Base-by-base conservation (phyloP, 345 rosid genomes). In the Clarkia xantiana region DNA sequence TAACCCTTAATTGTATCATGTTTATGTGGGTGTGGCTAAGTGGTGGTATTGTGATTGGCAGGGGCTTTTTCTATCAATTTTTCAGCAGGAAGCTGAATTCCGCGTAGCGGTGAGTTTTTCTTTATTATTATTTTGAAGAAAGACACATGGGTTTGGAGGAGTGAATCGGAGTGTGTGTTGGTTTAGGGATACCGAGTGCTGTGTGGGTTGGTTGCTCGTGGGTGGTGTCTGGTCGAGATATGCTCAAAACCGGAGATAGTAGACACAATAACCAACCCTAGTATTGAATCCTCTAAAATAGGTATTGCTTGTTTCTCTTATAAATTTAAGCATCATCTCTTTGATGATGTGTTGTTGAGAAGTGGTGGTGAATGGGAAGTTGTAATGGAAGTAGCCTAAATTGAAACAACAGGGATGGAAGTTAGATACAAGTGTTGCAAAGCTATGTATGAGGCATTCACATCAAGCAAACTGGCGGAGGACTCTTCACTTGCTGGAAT, bases 141-240 rank as follows among this genome's bases (percentile, higher is more conserved):
- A n/a, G n/a, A n/a, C n/a, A n/a, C n/a, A n/a, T n/a, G n/a, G n/a
- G n/a, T n/a, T n/a, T n/a, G n/a, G 0, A 7, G 36, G 6, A 29
- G 9, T 49, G 42, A 19, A 49, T 19, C 3, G 13, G 19, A 38
- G 41, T 1, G 9, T 29, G 6, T 49, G 23, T 17, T 29, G 6
- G 36, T 51, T 65, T 84, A 86, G 96, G 84, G 76, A 38, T 83
- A 91, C 63, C 71, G 96, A 69, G 62, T 74, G 52, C 57, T 86
- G 57, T 54, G 79, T 12, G 98, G 82, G 11, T 64, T 91, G 76
- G 96, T 72, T 56, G 72, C 70, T 73, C 74, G 96, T 60, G 58
- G 73, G 47, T 91, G 98, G 98, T 82, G 88, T 62, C 75, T 86
- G 58, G 66, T 74, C 71, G 94, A 86, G 67, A 68, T 91, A 43